phyloP scores from a whole-genome alignment of 2,329 filamentous ascomycete species.

The Botrytis porri region DNA sequence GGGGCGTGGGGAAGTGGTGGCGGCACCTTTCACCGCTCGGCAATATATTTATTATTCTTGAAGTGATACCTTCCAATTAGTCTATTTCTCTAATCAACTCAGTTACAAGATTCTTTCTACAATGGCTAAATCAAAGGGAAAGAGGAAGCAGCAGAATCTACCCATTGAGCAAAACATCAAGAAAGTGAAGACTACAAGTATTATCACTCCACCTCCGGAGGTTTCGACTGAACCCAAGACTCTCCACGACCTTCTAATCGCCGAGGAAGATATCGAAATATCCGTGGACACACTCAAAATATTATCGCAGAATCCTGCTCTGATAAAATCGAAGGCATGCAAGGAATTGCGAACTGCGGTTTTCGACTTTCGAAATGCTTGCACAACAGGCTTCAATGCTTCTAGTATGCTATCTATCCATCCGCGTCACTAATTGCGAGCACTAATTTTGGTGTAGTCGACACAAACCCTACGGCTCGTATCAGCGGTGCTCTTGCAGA shows the following conservation, averaged over 20 bases:
- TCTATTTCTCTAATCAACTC: neutral
- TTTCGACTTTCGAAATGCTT: constrained; percentile 67
- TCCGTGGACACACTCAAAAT: constrained; percentile 61
- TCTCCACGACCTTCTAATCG: constrained; percentile 53
- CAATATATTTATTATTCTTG: neutral
- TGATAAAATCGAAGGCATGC: constrained; percentile 68
- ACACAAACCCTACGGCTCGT: constrained; percentile 62
- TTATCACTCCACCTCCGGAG: constrained; percentile 41
- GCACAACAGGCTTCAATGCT: constrained; percentile 62
- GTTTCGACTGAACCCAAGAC: constrained; percentile 46
- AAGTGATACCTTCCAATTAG: neutral
- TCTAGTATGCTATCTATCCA: constrained; percentile 42
- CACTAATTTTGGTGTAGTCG: constrained; percentile 40
- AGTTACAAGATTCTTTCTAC: constrained; percentile 10
- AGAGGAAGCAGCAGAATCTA: constrained; percentile 46
- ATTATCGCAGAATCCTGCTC: constrained; percentile 54
- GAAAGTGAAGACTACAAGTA: constrained; percentile 39
- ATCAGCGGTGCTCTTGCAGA: constrained; percentile 65
- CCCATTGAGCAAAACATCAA: constrained; percentile 42
- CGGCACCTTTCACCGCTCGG: neutral
- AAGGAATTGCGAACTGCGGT: constrained; percentile 64
- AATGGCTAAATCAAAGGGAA: constrained; percentile 47
- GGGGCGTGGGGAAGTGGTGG: constrained; percentile 2
- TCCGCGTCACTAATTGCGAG: constrained; percentile 13
- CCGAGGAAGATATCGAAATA: constrained; percentile 67